A percentile compares a stretch with the other conserved stretches of the same genome.
phyloP scores from a whole-genome alignment of 495 filamentous ascomycete genomes.

The Echria macrotheca region DNA sequence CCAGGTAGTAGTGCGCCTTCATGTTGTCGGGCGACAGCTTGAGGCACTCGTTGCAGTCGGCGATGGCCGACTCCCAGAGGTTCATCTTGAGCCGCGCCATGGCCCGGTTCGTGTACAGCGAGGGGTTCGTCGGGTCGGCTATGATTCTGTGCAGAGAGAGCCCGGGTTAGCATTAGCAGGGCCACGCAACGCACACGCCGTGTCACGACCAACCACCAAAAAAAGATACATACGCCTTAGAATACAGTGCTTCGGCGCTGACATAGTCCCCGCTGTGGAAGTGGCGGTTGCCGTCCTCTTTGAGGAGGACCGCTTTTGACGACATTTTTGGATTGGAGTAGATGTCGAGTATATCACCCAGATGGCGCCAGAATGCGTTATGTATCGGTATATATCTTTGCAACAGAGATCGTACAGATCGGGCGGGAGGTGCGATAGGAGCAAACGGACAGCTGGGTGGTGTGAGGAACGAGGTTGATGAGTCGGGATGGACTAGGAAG shows the following conservation, averaged over 20 bases:
- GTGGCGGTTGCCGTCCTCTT: slow-evolving; percentile 55
- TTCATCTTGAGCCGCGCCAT: slow-evolving; percentile 71
- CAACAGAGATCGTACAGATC: not conserved
- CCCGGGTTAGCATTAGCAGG: not conserved
- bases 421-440: no score
- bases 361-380: not conserved
- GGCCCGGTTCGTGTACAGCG: slow-evolving; percentile 82
- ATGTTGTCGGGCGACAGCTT: slow-evolving; percentile 58
- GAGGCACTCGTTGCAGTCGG: slow-evolving; percentile 72
- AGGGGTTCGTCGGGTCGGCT: slow-evolving; percentile 54
- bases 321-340: slow-evolving; percentile 1
- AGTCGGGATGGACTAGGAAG: no score
- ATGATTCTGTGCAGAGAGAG: slow-evolving; percentile 41
- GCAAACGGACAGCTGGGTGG: no score
- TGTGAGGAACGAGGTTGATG: no score
- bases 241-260: slow-evolving; percentile 72
- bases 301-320: slow-evolving; percentile 8
- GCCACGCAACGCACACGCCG: not conserved
- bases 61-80: slow-evolving; percentile 68
- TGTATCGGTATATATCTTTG: not conserved
- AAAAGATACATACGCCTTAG: slow-evolving; percentile 64
- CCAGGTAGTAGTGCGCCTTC: slow-evolving; percentile 81
- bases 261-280: slow-evolving; percentile 66
- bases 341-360: not conserved
- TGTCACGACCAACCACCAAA: no score